Evolutionary conservation across 805 yeast species (phyloP).

Genomic region (Saccharomyces jurei): DNA sequence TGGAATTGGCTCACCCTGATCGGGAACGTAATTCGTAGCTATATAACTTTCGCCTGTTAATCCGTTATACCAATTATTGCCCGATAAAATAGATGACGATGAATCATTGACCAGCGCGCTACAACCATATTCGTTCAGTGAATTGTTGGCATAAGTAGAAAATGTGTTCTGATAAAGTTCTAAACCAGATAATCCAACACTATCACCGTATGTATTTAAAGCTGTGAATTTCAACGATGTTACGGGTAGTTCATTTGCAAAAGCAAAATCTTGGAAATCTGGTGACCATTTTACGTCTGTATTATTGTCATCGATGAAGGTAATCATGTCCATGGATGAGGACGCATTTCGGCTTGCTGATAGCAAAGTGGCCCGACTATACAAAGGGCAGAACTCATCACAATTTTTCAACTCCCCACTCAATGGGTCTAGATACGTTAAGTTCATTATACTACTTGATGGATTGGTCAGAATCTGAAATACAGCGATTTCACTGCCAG

Average conservation of each 20-base stretch:
- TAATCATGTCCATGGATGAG: conserved; percentile 15
- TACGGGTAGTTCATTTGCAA: conserved; percentile 60
- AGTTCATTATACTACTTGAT: conserved; percentile 81
- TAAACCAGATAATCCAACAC: conserved; percentile 64
- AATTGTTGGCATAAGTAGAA: conserved; percentile 64
- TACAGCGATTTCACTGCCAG: conserved; percentile 39
- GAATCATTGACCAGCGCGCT: conserved; percentile 6
- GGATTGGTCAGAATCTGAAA: conserved; percentile 76
- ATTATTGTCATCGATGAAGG: conserved; percentile 28
- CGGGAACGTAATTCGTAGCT: conserved; percentile 29
- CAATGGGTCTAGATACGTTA: conserved; percentile 72
- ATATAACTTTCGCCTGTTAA: conserved; percentile 26
- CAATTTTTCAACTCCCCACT: conserved; percentile 54
- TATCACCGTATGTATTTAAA: conserved; percentile 57
- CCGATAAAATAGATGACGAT: conserved; percentile 25
- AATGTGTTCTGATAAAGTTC: conserved; percentile 53
- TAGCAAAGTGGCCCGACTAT: conserved; percentile 33
- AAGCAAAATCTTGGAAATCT: conserved; percentile 72
- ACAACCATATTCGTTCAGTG: conserved; percentile 63
- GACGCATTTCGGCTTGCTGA: conserved; percentile 23
- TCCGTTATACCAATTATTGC: conserved; percentile 26
- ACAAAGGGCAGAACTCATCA: conserved; percentile 85
- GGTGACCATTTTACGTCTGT: conserved; percentile 32
- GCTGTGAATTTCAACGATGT: conserved; percentile 56
- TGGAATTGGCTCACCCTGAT: conserved; percentile 25